phyloP scores from a whole-genome alignment of 352 stramenopile genomes.

The Aphanomyces cochlioides region DNA sequence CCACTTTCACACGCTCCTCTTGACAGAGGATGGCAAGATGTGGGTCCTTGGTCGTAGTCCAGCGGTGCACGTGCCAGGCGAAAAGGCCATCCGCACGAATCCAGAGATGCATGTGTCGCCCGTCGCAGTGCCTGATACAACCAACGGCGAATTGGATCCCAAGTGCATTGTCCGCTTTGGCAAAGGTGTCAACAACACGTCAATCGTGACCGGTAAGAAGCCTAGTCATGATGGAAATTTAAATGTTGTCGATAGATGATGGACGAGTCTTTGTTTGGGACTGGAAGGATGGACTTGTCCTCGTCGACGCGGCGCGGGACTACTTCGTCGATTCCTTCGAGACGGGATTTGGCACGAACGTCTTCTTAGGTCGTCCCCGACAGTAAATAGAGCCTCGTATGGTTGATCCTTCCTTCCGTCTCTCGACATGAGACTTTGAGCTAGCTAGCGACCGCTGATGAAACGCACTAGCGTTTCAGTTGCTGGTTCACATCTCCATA shows the following conservation, averaged over 20 bases:
- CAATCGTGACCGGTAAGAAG: slow-evolving; percentile 54
- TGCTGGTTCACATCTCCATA: too few relatives aligned
- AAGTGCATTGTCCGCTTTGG: slow-evolving; percentile 57
- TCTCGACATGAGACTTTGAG: too few relatives aligned
- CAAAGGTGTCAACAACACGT: slow-evolving; percentile 72
- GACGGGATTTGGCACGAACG: slow-evolving; percentile 67
- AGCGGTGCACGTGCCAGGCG: slow-evolving; percentile 53
- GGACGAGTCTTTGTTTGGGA: slow-evolving; percentile 73
- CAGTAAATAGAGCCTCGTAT: neutral
- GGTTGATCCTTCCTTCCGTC: neutral
- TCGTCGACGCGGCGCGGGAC: slow-evolving; percentile 39
- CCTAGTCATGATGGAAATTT: neutral
- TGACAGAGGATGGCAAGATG: slow-evolving; percentile 70
- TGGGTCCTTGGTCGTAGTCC: slow-evolving; percentile 76
- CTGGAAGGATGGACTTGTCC: slow-evolving; percentile 52
- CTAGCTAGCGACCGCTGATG: too few relatives aligned
- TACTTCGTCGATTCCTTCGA: slow-evolving; percentile 56
- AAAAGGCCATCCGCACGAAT: slow-evolving; percentile 53
- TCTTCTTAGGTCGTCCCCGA: slow-evolving; percentile 43
- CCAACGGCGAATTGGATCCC: slow-evolving; percentile 43
- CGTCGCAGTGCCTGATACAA: slow-evolving; percentile 49
- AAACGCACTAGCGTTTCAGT: too few relatives aligned
- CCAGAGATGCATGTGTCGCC: slow-evolving; percentile 66
- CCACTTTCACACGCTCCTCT: slow-evolving; percentile 80
- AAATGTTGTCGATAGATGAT: slow-evolving; percentile 36